Percentiles rank a stretch among this genome's conserved stretches.
These are phyloP conservation scores for Stachybotrys elegans DNA, from an alignment of 2,329 filamentous ascomycete species.

Conservation along the genomic window DNA sequence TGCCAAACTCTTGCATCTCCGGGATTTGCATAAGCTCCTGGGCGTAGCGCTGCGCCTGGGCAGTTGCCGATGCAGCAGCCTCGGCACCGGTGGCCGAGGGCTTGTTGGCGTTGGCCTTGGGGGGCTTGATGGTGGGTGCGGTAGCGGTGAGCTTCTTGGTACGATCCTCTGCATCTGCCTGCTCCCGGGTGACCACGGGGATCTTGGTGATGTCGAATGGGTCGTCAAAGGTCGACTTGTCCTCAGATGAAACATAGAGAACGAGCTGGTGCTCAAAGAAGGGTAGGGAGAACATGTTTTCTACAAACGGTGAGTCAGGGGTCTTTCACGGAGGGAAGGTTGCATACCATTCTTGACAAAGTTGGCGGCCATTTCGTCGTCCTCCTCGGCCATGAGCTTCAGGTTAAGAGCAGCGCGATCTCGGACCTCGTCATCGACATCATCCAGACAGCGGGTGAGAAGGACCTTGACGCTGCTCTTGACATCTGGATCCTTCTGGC, in stretches of 20 bases:
- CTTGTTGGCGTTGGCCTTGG: conserved; percentile 74
- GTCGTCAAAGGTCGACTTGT: conserved; percentile 75
- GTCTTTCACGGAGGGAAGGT: not conserved
- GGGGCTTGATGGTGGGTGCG: conserved; percentile 89
- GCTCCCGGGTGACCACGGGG: conserved; percentile 89
- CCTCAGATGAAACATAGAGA: conserved; percentile 92
- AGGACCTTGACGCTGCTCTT: conserved; percentile 93
- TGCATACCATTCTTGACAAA: conserved; percentile 86
- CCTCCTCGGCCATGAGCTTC: conserved; percentile 85
- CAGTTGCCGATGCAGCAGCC: conserved; percentile 69
- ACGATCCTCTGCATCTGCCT: conserved; percentile 91
- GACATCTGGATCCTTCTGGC: conserved; percentile 92
- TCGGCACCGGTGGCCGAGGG: conserved; percentile 64
- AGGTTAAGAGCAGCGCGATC: conserved; percentile 93
- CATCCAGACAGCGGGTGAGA: conserved; percentile 88
- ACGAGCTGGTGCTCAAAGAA: conserved; percentile 96
- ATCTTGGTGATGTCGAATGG: conserved; percentile 91
- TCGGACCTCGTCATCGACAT: conserved; percentile 95
- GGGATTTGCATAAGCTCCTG: conserved; percentile 84
- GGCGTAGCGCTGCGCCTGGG: conserved; percentile 81
- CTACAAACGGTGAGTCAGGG: conserved; percentile 37
- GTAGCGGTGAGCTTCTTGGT: conserved; percentile 95
- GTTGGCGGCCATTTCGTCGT: conserved; percentile 76
- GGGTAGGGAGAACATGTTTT: conserved; percentile 91
- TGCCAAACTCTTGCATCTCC: conserved; percentile 85